phyloP scores from a whole-genome alignment of 163 green algal genomes.

The Smithsoniella earleae region DNA sequence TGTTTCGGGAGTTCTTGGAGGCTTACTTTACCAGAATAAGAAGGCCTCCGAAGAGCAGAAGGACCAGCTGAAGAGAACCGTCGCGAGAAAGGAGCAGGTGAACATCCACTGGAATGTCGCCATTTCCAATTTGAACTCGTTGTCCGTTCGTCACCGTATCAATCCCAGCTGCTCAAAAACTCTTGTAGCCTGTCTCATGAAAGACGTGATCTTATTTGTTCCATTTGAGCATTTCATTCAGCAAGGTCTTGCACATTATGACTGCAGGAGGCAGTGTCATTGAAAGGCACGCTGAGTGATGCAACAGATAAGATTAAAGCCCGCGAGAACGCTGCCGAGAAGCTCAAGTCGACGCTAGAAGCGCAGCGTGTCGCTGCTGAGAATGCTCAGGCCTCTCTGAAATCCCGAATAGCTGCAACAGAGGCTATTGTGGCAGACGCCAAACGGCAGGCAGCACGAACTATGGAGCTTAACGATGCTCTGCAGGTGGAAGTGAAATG shows the following conservation, averaged over 20 bases:
- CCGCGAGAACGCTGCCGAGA: background rate
- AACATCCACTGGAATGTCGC: too few relatives aligned
- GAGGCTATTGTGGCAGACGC: background rate
- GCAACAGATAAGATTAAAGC: background rate
- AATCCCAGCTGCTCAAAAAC: too few relatives aligned
- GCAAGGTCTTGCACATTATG: too few relatives aligned
- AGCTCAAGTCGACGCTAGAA: background rate
- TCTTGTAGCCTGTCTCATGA: too few relatives aligned
- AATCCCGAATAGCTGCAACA: background rate
- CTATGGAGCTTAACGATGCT: background rate
- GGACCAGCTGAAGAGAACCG: slow-evolving; percentile 9
- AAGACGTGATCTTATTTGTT: too few relatives aligned
- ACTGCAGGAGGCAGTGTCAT: slow-evolving; percentile 1
- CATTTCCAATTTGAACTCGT: too few relatives aligned
- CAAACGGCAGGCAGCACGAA: background rate
- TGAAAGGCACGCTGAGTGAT: background rate
- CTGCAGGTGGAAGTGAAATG: slow-evolving; percentile 21
- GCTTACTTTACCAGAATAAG: slow-evolving; percentile 15
- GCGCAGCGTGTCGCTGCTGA: background rate
- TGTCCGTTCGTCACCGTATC: too few relatives aligned
- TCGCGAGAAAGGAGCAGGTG: background rate
- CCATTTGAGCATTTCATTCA: too few relatives aligned
- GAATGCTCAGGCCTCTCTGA: background rate
- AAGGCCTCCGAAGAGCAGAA: background rate
- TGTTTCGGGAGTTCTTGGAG: background rate